A percentile compares a stretch with the other conserved stretches of the same genome.
Conservation (phyloP, 2,329 filamentous ascomycete genomes). For the Lasiodiplodia theobromae region DNA sequence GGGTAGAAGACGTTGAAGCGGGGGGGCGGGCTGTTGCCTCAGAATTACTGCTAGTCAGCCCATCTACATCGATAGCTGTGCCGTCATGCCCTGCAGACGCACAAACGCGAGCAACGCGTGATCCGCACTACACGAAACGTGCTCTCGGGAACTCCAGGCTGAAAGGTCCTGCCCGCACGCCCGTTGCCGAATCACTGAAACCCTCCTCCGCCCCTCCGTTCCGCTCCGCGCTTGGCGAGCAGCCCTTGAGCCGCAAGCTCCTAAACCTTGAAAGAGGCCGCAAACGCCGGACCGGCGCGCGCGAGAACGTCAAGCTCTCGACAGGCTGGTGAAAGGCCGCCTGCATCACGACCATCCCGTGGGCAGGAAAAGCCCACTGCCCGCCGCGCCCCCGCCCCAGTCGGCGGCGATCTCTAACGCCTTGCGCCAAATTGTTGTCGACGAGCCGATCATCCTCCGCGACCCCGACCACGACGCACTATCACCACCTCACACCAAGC, state of each 20-base stretch:
- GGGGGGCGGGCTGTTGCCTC: conserved; percentile 2
- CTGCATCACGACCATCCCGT: conserved; percentile 21
- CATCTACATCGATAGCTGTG: not conserved
- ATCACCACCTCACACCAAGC: conserved; percentile 23
- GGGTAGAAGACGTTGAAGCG: not conserved
- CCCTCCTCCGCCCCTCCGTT: conserved; percentile 11
- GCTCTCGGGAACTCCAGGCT: not conserved
- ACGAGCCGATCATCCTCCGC: conserved; percentile 27
- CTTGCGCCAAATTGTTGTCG: conserved; percentile 27
- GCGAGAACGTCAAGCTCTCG: conserved; percentile 23
- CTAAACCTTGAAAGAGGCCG: conserved; percentile 27
- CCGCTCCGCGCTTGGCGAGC: conserved; percentile 24
- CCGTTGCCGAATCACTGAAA: not conserved
- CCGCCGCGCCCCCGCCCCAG: conserved; percentile 21
- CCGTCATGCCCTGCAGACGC: not conserved
- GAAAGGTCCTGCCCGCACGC: conserved; percentile 2
- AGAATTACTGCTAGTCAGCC: conserved; percentile 3
- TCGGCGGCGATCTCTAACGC: conserved; percentile 18
- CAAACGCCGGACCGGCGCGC: conserved; percentile 27
- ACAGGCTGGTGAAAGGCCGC: conserved; percentile 25
- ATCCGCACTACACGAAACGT: not conserved
- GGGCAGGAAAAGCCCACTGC: conserved; percentile 17
- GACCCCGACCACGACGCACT: conserved; percentile 16
- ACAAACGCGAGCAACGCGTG: conserved; percentile 1
- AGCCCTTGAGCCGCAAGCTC: conserved; percentile 26